Percentiles rank a stretch among this genome's conserved stretches.
phyloP scores from a whole-genome alignment of 2,329 filamentous ascomycete species.

The Pseudopithomyces maydicus region DNA sequence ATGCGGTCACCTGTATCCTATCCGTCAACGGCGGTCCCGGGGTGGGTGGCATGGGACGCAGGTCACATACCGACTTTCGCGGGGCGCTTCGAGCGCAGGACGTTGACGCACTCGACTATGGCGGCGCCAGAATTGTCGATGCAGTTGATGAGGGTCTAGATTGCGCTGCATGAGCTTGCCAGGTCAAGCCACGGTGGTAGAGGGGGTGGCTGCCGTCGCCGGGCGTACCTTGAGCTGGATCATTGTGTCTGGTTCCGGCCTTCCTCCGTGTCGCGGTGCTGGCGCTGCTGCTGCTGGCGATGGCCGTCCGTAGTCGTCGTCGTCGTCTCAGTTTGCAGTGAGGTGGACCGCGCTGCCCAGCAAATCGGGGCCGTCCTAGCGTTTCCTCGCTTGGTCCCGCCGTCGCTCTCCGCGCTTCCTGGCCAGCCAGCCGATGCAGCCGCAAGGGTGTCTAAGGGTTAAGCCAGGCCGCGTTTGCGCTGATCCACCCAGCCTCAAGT shows the following conservation, averaged over 20 bases:
- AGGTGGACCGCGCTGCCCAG: slow-evolving; percentile 1
- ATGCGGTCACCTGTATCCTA: slow-evolving; percentile 89
- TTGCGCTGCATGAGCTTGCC: slow-evolving; percentile 59
- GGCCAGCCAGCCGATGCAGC: slow-evolving; percentile 9
- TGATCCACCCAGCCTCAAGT: slow-evolving; percentile 13
- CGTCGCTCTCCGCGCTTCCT: slow-evolving; percentile 4
- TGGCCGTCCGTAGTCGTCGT: slow-evolving; percentile 3
- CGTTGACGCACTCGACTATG: slow-evolving; percentile 93
- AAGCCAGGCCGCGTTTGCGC: slow-evolving; percentile 10
- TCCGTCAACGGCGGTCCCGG: slow-evolving; percentile 13
- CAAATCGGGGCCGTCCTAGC: slow-evolving; percentile 1
- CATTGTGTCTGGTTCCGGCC: slow-evolving; percentile 28
- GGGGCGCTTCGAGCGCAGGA: slow-evolving; percentile 86
- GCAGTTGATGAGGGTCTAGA: slow-evolving; percentile 92
- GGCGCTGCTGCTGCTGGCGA: neutral
- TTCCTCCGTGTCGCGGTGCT: neutral
- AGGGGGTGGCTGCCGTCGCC: neutral
- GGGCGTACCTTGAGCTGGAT: slow-evolving; percentile 46
- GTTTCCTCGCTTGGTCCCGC: slow-evolving; percentile 5
- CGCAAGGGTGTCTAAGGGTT: slow-evolving; percentile 9
- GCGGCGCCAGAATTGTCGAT: slow-evolving; percentile 99
- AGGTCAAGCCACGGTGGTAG: slow-evolving; percentile 8
- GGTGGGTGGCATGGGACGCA: neutral
- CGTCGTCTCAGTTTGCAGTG: slow-evolving; percentile 9
- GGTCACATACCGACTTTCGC: slow-evolving; percentile 80